These are phyloP conservation scores for Clonostachys sp. DNA, from an alignment of 2,329 filamentous ascomycete genomes.

Conservation along the genomic window DNA sequence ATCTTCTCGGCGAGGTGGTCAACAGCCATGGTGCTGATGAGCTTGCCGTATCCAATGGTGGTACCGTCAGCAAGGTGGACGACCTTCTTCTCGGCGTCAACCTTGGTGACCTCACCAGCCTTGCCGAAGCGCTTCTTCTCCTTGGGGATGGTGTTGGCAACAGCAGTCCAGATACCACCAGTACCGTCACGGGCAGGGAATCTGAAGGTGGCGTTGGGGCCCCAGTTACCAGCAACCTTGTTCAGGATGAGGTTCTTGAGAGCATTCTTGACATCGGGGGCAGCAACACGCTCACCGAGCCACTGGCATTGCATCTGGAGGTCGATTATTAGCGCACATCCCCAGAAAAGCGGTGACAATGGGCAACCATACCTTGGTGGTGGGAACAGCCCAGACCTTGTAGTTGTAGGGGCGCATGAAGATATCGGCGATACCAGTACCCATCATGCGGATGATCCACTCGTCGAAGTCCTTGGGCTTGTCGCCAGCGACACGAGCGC, in stretches of 20 bases:
- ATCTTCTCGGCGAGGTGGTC: constrained; percentile 85
- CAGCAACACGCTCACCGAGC: constrained; percentile 97
- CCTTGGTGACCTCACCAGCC: constrained; percentile 76
- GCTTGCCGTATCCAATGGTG: constrained; percentile 84
- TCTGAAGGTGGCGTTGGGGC: constrained; percentile 95
- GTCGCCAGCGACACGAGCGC: constrained; percentile 77
- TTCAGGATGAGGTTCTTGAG: constrained; percentile 92
- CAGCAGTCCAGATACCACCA: constrained; percentile 97
- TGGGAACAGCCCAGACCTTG: constrained; percentile 99
- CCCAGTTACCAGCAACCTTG: constrained; percentile 97
- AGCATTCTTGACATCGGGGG: constrained; percentile 89
- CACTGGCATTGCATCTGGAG: constrained; percentile 94
- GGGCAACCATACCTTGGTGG: constrained; percentile 69
- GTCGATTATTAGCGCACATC: constrained; percentile 2
- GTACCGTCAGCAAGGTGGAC: constrained; percentile 81
- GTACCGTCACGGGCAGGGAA: constrained; percentile 96
- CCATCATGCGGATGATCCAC: constrained; percentile 94
- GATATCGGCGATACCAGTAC: constrained; percentile 81
- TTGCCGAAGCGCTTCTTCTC: constrained; percentile 90
- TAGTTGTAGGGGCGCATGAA: constrained; percentile 99
- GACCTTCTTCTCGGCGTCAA: constrained; percentile 80
- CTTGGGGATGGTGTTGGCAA: constrained; percentile 86
- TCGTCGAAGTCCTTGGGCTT: constrained; percentile 98
- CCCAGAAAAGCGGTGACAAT: background rate
- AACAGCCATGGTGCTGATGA: constrained; percentile 94